Conservation (phyloP, 1,139 yeast species). For the Saccharomyces hybrid region DNA sequence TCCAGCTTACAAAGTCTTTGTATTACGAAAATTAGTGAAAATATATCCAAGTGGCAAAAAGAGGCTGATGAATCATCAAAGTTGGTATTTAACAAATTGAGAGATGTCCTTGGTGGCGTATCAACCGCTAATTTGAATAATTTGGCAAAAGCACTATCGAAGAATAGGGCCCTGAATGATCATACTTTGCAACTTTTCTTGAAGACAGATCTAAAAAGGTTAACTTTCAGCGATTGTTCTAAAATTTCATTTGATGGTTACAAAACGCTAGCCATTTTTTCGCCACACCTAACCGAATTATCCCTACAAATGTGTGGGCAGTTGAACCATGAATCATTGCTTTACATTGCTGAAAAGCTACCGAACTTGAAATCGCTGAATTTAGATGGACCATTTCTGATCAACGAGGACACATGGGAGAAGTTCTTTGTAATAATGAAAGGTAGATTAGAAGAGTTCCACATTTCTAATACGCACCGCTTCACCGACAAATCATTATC, state of each 20-base stretch:
- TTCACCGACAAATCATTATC: slow-evolving; percentile 61
- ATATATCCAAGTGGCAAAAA: slow-evolving; percentile 42
- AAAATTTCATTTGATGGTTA: slow-evolving; percentile 60
- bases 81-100: slow-evolving; percentile 16
- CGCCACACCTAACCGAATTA: slow-evolving; percentile 62
- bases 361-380: slow-evolving; percentile 44
- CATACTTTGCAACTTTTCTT: slow-evolving; percentile 66
- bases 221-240: slow-evolving; percentile 92
- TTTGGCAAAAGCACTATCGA: slow-evolving; percentile 73
- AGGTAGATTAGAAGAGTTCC: slow-evolving; percentile 43
- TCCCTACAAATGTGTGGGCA: slow-evolving; percentile 91
- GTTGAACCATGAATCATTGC: slow-evolving; percentile 66
- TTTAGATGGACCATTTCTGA: slow-evolving; percentile 82
- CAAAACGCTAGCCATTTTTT: slow-evolving; percentile 63
- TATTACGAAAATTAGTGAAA: slow-evolving; percentile 57
- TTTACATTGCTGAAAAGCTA: slow-evolving; percentile 54
- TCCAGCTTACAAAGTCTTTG: slow-evolving; percentile 79
- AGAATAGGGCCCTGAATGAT: slow-evolving; percentile 70
- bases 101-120: slow-evolving; percentile 30
- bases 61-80: slow-evolving; percentile 34
- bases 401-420: slow-evolving; percentile 70
- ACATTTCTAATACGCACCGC: slow-evolving; percentile 75
- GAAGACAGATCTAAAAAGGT: slow-evolving; percentile 44
- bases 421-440: slow-evolving; percentile 54
- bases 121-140: slow-evolving; percentile 42